Evolutionary conservation across 177 flowering plant species (phyloP).

Genomic region (Vitis hybrid): DNA sequence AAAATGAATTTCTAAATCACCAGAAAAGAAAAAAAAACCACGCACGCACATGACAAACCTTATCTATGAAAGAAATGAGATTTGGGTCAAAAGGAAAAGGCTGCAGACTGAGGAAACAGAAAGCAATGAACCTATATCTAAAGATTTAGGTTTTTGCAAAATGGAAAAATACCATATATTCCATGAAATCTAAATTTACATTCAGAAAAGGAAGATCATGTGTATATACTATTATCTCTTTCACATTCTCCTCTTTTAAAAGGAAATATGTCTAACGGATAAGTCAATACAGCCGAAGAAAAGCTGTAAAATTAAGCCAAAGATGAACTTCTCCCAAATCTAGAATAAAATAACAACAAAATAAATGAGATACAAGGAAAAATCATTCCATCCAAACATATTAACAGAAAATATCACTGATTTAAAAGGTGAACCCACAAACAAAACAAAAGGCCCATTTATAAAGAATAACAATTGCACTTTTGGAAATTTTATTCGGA

Average conservation of each 20-base stretch:
- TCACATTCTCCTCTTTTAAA: neutral
- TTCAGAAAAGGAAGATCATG: no score
- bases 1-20: neutral
- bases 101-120: no score
- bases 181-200: no score
- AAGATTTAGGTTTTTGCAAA: no score
- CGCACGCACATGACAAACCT: no score
- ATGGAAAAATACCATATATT: no score
- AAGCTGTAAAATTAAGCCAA: constrained; percentile 2
- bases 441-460: neutral
- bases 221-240: no score
- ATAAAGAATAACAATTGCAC: no score
- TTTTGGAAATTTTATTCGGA: no score
- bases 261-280: neutral
- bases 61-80: no score
- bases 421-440: constrained; percentile 8
- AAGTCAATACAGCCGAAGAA: neutral
- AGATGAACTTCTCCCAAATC: constrained; percentile 9
- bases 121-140: no score
- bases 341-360: constrained; percentile 1
- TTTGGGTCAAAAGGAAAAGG: no score
- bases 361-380: neutral
- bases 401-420: neutral
- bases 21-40: neutral
- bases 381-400: neutral